phyloP scores from a whole-genome alignment of 441 rosid genomes.

The Erodium texanum region DNA sequence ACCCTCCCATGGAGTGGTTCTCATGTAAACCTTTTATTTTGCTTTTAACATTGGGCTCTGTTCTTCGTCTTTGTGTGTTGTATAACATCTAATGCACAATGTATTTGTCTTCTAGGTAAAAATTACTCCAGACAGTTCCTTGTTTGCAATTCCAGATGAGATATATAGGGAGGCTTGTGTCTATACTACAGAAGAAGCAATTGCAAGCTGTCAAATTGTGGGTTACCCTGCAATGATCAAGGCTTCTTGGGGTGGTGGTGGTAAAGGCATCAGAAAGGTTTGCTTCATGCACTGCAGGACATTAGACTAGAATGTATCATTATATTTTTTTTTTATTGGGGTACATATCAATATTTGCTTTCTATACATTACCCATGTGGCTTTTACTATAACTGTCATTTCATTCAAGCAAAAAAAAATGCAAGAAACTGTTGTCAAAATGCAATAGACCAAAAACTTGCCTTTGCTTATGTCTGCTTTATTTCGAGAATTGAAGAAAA shows the following conservation, averaged over 20 bases:
- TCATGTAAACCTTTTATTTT: slow-evolving; percentile 44
- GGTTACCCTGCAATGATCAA: slow-evolving; percentile 99
- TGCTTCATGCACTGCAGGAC: background rate
- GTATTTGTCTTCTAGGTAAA: slow-evolving; percentile 54
- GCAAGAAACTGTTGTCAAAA: background rate
- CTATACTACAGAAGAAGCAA: slow-evolving; percentile 92
- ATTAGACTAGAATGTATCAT: background rate
- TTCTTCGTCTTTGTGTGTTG: slow-evolving; percentile 12
- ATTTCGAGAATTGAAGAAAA: background rate
- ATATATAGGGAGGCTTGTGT: slow-evolving; percentile 92
- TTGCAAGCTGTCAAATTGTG: slow-evolving; percentile 93
- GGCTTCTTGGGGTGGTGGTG: slow-evolving; percentile 99
- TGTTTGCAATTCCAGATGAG: slow-evolving; percentile 81
- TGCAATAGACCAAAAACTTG: background rate
- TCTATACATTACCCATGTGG: background rate
- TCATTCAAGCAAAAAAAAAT: background rate
- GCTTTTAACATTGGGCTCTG: background rate
- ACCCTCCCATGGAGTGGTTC: slow-evolving; percentile 99
- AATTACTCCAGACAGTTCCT: slow-evolving; percentile 61
- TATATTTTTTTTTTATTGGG: background rate
- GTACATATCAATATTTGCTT: background rate
- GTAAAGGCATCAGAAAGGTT: slow-evolving; percentile 99
- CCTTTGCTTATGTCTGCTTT: background rate
- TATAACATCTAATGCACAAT: slow-evolving; percentile 19
- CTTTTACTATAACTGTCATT: background rate